Percentiles rank a stretch among this genome's conserved stretches.
phyloP scores from a whole-genome alignment of 2,329 filamentous ascomycete species.

The Corynespora cassiicola region DNA sequence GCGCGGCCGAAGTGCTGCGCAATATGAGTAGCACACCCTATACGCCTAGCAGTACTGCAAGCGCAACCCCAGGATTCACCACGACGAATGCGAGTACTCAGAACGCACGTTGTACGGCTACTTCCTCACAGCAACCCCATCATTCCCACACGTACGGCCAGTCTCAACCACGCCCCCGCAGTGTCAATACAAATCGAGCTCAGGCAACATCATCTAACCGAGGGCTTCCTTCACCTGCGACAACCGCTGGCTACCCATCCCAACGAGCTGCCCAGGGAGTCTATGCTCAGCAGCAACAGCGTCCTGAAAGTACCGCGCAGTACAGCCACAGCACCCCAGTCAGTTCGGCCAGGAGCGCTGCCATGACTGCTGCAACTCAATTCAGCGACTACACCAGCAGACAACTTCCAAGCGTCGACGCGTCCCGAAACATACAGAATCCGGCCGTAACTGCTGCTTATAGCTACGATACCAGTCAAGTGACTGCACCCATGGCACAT shows the following conservation, averaged over 20 bases:
- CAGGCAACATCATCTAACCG: constrained; percentile 21
- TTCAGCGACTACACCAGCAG: constrained; percentile 26
- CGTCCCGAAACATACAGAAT: constrained; percentile 18
- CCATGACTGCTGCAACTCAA: constrained; percentile 20
- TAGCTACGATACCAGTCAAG: constrained; percentile 22
- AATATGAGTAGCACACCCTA: constrained; percentile 42
- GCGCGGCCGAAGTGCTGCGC: constrained; percentile 39
- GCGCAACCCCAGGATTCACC: constrained; percentile 26
- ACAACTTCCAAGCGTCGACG: constrained; percentile 29
- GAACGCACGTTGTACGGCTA: constrained; percentile 23
- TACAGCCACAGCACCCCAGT: constrained; percentile 24
- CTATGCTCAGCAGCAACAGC: constrained; percentile 34
- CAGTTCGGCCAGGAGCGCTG: constrained; percentile 13
- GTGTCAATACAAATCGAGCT: constrained; percentile 30
- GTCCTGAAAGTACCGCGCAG: constrained; percentile 35
- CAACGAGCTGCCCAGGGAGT: constrained; percentile 30
- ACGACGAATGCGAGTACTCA: constrained; percentile 24
- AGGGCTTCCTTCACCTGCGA: constrained; percentile 30
- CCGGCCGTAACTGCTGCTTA: constrained; percentile 24
- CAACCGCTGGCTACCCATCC: constrained; percentile 28
- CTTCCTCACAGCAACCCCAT: constrained; percentile 24
- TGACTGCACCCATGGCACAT: constrained; percentile 20
- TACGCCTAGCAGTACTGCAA: constrained; percentile 18
- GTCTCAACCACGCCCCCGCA: constrained; percentile 31
- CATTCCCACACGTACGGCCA: constrained; percentile 29